These are phyloP conservation scores for Exsudoporus frostii DNA, from an alignment of 768 basidiomycete species.

Conservation along the genomic window DNA sequence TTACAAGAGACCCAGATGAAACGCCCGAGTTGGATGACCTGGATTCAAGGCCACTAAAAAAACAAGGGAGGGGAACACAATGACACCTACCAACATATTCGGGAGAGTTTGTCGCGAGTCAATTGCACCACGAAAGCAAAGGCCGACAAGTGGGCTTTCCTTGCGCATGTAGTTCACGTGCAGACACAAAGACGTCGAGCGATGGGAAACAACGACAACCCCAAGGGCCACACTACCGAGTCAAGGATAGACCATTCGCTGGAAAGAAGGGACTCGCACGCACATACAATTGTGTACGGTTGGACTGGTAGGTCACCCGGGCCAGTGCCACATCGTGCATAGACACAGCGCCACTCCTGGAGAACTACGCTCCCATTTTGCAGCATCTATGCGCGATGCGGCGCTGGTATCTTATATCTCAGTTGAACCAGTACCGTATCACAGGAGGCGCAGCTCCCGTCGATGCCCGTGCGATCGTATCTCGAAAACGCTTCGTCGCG, in stretches of 20 bases:
- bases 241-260: not conserved
- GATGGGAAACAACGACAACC: not conserved
- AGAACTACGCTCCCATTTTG: constrained; percentile 17
- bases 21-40: not conserved
- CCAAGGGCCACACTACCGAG: not conserved
- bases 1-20: not conserved
- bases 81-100: not conserved
- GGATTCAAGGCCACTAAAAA: not conserved
- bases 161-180: not conserved
- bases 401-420: not conserved
- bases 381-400: not conserved
- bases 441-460: not conserved
- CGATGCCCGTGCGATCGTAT: not conserved
- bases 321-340: not conserved
- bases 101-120: not conserved
- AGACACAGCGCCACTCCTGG: constrained; percentile 11
- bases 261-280: not conserved
- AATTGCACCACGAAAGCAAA: not conserved
- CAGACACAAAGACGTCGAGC: not conserved
- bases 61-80: not conserved
- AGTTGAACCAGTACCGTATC: not conserved
- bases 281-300: not conserved
- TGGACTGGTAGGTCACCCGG: too few relatives aligned
- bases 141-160: not conserved
- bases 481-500: not conserved